A percentile compares a stretch with the other conserved stretches of the same genome.
These are phyloP conservation scores for Chaetomium globosum DNA, from an alignment of 2,329 filamentous ascomycete genomes.

Conservation along the genomic window DNA sequence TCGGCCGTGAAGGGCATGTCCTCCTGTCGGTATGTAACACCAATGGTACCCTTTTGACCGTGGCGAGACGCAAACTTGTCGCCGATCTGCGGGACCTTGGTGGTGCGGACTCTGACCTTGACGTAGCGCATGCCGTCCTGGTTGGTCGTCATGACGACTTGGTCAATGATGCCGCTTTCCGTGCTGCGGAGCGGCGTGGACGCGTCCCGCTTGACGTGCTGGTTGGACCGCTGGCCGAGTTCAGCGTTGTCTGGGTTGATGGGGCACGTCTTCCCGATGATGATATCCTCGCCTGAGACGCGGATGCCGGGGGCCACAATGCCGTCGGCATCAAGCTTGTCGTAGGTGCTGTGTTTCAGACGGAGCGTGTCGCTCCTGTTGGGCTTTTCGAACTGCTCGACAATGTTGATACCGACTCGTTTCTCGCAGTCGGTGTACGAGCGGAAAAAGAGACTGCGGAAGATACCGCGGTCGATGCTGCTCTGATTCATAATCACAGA, in stretches of 20 bases:
- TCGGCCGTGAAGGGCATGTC: constrained; percentile 98
- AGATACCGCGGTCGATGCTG: constrained; percentile 94
- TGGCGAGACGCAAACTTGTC: constrained; percentile 99
- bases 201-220: constrained; percentile 91
- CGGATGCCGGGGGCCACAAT: constrained; percentile 91
- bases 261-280: constrained; percentile 97
- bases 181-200: constrained; percentile 94
- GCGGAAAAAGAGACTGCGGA: constrained; percentile 96
- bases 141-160: constrained; percentile 91
- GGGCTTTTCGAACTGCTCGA: constrained; percentile 95
- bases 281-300: constrained; percentile 96
- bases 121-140: constrained; percentile 93
- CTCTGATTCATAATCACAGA: constrained; percentile 99
- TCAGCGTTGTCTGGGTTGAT: constrained; percentile 92
- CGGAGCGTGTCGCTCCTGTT: constrained; percentile 84
- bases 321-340: constrained; percentile 96
- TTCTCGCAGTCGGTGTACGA: constrained; percentile 98
- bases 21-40: constrained; percentile 95
- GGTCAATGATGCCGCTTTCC: constrained; percentile 94
- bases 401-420: constrained; percentile 86
- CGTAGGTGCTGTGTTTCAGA: constrained; percentile 92
- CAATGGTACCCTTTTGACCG: constrained; percentile 98
- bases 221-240: constrained; percentile 84
- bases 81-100: constrained; percentile 97
- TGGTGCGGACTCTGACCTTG: constrained; percentile 95